Conservation (phyloP, 2,329 filamentous ascomycete genomes). For the Trichophyton benhamiae region DNA sequence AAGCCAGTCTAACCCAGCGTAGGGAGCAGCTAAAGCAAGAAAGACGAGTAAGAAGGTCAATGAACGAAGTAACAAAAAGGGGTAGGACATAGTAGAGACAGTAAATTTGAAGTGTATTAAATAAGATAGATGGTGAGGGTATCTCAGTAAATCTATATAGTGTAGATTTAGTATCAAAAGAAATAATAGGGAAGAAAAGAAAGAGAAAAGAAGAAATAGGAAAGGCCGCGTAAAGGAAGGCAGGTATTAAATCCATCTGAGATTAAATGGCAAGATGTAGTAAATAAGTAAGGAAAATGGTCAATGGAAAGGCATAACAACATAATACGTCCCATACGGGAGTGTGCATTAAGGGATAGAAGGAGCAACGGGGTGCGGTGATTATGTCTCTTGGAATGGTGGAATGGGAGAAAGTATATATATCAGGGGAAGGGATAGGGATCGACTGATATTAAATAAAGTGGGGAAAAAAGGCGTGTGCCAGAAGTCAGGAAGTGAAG, state of each 20-base stretch:
- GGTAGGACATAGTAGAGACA: background rate
- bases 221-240: background rate
- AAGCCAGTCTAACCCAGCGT: too few relatives aligned
- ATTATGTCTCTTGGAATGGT: background rate
- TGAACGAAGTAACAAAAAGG: background rate
- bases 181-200: background rate
- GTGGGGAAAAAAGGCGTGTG: background rate
- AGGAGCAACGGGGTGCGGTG: background rate
- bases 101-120: background rate
- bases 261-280: background rate
- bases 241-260: background rate
- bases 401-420: background rate
- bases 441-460: background rate
- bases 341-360: slow-evolving; percentile 1
- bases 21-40: too few relatives aligned
- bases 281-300: background rate
- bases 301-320: slow-evolving; percentile 2
- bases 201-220: background rate
- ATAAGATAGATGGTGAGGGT: background rate
- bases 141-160: background rate
- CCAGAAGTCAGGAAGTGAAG: background rate
- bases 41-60: background rate
- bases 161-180: background rate
- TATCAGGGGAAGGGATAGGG: background rate
- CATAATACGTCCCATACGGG: background rate